Evolutionary conservation across 2,329 filamentous ascomycete genomes (phyloP).

Genomic region (Fusarium virguliforme): DNA sequence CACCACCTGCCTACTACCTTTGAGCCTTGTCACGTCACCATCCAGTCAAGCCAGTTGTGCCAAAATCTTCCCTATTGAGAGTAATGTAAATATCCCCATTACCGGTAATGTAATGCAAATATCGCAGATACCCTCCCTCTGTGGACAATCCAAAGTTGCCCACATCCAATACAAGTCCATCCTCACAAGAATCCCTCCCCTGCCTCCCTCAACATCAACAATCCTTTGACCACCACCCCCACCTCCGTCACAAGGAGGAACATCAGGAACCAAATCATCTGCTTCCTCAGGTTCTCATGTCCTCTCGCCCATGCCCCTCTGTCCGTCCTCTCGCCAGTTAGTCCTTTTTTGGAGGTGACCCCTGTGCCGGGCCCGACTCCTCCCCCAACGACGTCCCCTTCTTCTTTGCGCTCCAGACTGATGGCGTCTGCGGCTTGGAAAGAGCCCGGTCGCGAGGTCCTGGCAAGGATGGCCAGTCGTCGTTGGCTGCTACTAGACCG

Average conservation of each 20-base stretch:
- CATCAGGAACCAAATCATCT: conserved; percentile 14
- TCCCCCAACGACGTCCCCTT: conserved; percentile 21
- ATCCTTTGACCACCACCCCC: conserved; percentile 6
- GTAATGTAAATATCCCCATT: conserved; percentile 2
- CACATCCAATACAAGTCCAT: conserved; percentile 39
- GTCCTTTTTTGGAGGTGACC: conserved; percentile 34
- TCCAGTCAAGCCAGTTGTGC: background rate
- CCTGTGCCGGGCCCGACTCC: conserved; percentile 15
- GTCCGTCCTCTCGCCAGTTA: conserved; percentile 1
- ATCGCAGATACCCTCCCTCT: conserved; percentile 5
- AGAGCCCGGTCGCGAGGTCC: conserved; percentile 47
- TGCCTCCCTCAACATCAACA: conserved; percentile 16
- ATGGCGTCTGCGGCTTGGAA: conserved; percentile 44
- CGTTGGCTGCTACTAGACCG: conserved; percentile 32
- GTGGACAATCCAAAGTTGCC: conserved; percentile 40
- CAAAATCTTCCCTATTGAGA: conserved; percentile 1
- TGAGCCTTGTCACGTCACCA: background rate
- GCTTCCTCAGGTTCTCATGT: conserved; percentile 9
- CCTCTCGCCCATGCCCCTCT: background rate
- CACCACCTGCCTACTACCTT: background rate
- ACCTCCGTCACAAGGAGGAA: conserved; percentile 14
- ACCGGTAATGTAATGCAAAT: conserved; percentile 23
- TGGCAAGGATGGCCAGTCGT: conserved; percentile 51
- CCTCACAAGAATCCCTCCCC: conserved; percentile 17
- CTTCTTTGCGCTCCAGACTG: conserved; percentile 43